phyloP scores from a whole-genome alignment of 2,329 filamentous ascomycete species.

The Plectosphaerella sp. region DNA sequence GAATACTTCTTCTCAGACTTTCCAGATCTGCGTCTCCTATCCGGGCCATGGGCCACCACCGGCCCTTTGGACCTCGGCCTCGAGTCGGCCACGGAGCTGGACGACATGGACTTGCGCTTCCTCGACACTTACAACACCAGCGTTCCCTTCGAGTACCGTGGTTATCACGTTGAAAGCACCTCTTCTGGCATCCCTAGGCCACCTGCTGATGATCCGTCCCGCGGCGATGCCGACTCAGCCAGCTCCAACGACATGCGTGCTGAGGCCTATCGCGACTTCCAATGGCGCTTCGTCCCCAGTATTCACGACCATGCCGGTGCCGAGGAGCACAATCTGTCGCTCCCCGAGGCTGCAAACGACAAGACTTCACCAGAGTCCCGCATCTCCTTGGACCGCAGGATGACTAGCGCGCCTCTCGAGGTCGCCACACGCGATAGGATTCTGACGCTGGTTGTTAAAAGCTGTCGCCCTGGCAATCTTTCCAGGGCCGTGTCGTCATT shows the following conservation, averaged over 20 bases:
- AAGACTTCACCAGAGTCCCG: slow-evolving; percentile 18
- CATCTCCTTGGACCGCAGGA: slow-evolving; percentile 12
- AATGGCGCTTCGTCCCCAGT: slow-evolving; percentile 25
- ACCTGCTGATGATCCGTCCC: slow-evolving; percentile 6
- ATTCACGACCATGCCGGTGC: slow-evolving; percentile 21
- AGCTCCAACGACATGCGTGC: not conserved
- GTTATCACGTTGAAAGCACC: slow-evolving; percentile 3
- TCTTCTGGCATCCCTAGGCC: slow-evolving; percentile 4
- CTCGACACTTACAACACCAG: slow-evolving; percentile 24
- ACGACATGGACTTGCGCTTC: slow-evolving; percentile 24
- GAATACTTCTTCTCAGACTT: slow-evolving; percentile 1
- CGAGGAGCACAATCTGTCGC: slow-evolving; percentile 25
- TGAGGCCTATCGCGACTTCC: slow-evolving; percentile 18
- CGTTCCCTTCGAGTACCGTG: slow-evolving; percentile 21
- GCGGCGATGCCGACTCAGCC: slow-evolving; percentile 6
- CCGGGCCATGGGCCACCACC: slow-evolving; percentile 10
- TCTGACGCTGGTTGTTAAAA: slow-evolving; percentile 20
- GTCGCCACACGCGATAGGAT: slow-evolving; percentile 21
- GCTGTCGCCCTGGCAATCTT: slow-evolving; percentile 18
- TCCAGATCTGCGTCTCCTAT: slow-evolving; percentile 1
- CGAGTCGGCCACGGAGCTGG: slow-evolving; percentile 18
- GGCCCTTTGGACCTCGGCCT: slow-evolving; percentile 9
- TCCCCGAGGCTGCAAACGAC: slow-evolving; percentile 14
- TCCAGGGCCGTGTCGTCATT: slow-evolving; percentile 28
- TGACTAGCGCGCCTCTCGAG: slow-evolving; percentile 14